Evolutionary conservation across 805 yeast species (phyloP).

Genomic region (Metschnikowia amazonensis): DNA sequence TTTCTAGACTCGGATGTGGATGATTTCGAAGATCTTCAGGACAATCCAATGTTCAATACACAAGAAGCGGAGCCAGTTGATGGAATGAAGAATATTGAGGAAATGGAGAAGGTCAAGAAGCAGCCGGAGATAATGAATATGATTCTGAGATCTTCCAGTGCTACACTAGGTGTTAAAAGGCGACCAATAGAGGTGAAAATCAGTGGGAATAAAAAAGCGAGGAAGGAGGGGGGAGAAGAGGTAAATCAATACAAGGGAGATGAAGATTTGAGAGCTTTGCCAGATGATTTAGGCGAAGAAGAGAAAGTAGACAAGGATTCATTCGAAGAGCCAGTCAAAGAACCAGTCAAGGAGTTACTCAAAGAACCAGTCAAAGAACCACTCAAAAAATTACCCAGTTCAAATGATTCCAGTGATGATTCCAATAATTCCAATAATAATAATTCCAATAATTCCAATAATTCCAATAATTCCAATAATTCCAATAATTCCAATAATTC

Average conservation of each 20-base stretch:
- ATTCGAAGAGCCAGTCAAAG: not conserved
- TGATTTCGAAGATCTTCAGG: slow-evolving; percentile 4
- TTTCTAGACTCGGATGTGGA: slow-evolving; percentile 17
- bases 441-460: too few relatives aligned
- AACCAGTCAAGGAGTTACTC: not conserved
- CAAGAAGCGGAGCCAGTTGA: too few relatives aligned
- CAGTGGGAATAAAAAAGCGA: not conserved
- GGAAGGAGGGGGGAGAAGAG: not conserved
- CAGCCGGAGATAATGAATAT: not conserved
- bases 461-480: too few relatives aligned
- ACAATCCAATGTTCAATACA: slow-evolving; percentile 1
- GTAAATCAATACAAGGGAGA: too few relatives aligned
- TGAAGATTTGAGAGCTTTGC: too few relatives aligned
- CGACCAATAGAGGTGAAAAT: not conserved
- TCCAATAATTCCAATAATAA: too few relatives aligned
- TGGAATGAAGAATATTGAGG: not conserved
- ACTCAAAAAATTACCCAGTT: too few relatives aligned
- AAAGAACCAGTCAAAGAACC: not conserved
- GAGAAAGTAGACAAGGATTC: not conserved
- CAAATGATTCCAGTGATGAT: not conserved
- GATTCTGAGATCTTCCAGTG: not conserved
- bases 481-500: too few relatives aligned
- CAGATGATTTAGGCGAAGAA: too few relatives aligned
- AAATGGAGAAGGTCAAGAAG: not conserved
- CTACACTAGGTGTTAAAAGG: not conserved